Conservation (phyloP, 2,329 filamentous ascomycete species). For the Cadophora malorum region DNA sequence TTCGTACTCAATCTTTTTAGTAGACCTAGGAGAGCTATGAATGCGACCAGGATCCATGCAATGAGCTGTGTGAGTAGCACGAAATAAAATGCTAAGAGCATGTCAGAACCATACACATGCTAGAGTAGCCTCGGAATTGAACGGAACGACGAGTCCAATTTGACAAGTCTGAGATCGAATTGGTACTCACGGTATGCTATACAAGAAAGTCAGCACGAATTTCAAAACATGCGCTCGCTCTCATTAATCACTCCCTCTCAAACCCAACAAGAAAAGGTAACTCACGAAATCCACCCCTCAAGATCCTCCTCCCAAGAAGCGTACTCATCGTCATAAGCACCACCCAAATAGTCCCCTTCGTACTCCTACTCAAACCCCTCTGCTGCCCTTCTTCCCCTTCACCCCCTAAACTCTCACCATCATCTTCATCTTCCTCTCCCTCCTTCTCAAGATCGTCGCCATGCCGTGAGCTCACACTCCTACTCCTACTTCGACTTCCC, state of each 20-base stretch:
- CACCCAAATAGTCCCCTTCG: slow-evolving; percentile 34
- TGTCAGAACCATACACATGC: background rate
- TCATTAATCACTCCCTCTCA: slow-evolving; percentile 10
- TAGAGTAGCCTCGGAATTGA: background rate
- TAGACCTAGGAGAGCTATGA: slow-evolving; percentile 30
- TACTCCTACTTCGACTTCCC: slow-evolving; percentile 9
- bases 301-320: slow-evolving; percentile 36
- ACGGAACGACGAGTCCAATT: background rate
- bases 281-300: slow-evolving; percentile 41
- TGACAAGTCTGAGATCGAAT: background rate
- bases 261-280: background rate
- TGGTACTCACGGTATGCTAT: slow-evolving; percentile 38
- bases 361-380: slow-evolving; percentile 24
- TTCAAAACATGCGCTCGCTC: background rate
- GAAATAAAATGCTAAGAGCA: slow-evolving; percentile 38
- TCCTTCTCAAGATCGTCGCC: slow-evolving; percentile 12
- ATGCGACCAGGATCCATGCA: slow-evolving; percentile 33
- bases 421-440: slow-evolving; percentile 11
- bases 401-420: background rate
- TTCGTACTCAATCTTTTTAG: slow-evolving; percentile 29
- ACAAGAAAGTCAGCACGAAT: slow-evolving; percentile 22
- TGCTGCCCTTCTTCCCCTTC: background rate
- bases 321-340: slow-evolving; percentile 33
- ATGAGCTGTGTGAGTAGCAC: slow-evolving; percentile 37
- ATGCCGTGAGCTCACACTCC: background rate